Conservation (phyloP, 257 asterid genomes). For the Plectranthus barbatus region DNA sequence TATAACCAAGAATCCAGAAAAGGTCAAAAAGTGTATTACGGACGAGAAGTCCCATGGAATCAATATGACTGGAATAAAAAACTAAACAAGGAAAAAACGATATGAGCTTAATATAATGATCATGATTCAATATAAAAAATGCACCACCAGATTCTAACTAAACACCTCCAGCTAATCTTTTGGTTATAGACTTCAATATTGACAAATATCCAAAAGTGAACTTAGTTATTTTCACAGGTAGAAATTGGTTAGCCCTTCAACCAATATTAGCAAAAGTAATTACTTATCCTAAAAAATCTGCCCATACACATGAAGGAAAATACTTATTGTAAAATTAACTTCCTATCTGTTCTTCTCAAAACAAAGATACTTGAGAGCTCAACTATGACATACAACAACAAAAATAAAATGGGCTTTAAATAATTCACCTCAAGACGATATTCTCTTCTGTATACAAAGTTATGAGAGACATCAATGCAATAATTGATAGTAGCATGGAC, state of each 20-base stretch:
- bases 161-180: neutral
- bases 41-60: too few species aligned
- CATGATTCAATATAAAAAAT: neutral
- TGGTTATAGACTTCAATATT: neutral
- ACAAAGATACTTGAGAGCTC: neutral
- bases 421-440: conserved; percentile 75
- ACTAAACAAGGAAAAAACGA: neutral
- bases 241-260: neutral
- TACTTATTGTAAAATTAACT: neutral
- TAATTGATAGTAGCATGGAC: conserved; percentile 65
- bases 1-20: neutral
- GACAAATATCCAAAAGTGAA: neutral
- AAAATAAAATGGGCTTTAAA: neutral
- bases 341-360: neutral
- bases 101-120: neutral
- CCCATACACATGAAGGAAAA: neutral
- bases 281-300: neutral
- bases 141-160: neutral
- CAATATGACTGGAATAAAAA: neutral
- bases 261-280: neutral
- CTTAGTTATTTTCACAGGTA: neutral
- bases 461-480: conserved; percentile 74
- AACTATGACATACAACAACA: neutral
- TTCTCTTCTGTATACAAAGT: conserved; percentile 75
- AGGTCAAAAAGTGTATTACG: too few species aligned